Percentiles rank a stretch among this genome's conserved stretches.
These are phyloP conservation scores for Starmerella khaoyaiensis DNA, from an alignment of 805 yeast genomes.

Conservation along the genomic window DNA sequence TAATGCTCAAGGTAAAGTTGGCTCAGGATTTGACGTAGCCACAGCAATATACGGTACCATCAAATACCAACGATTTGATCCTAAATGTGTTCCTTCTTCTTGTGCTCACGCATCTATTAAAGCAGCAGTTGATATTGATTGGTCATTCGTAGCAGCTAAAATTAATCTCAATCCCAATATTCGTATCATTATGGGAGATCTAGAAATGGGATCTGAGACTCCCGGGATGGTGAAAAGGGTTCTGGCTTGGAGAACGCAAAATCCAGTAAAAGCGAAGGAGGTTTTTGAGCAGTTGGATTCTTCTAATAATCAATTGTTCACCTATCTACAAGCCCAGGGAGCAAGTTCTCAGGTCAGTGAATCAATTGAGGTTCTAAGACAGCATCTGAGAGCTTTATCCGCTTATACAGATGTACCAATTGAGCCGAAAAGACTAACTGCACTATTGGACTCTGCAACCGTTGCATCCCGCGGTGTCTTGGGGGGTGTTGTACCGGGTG, in stretches of 20 bases:
- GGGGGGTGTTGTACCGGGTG: constrained; percentile 98
- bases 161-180: constrained; percentile 58
- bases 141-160: constrained; percentile 47
- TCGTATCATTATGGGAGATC: constrained; percentile 80
- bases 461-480: constrained; percentile 51
- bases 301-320: constrained; percentile 48
- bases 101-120: constrained; percentile 23
- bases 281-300: constrained; percentile 45
- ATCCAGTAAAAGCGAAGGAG: constrained; percentile 38
- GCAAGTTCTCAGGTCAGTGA: constrained; percentile 22
- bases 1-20: constrained; percentile 85
- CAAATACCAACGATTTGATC: constrained; percentile 61
- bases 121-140: constrained; percentile 28
- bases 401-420: constrained; percentile 63
- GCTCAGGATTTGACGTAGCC: constrained; percentile 95
- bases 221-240: constrained; percentile 77
- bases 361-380: constrained; percentile 35
- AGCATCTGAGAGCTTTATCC: constrained; percentile 48
- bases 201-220: constrained; percentile 84
- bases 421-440: constrained; percentile 71
- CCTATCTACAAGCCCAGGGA: constrained; percentile 30
- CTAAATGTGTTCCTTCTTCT: constrained; percentile 28
- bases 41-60: constrained; percentile 89
- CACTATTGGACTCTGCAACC: constrained; percentile 46
- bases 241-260: constrained; percentile 47